phyloP scores from a whole-genome alignment of 2,329 filamentous ascomycete species.

The Epichloe aotearoae region DNA sequence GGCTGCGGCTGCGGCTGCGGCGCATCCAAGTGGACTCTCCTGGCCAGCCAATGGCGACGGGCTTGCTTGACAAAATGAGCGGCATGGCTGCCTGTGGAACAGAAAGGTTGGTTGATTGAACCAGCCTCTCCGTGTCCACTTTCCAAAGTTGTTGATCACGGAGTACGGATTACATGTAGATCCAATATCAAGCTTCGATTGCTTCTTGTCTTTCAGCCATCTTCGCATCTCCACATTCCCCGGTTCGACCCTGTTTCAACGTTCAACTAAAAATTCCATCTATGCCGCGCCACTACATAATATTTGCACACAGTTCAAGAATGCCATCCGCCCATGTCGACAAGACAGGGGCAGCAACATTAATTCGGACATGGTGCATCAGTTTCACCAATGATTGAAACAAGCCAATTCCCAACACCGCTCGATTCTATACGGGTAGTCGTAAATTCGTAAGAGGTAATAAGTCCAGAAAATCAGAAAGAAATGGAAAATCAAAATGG shows the following conservation, averaged over 20 bases:
- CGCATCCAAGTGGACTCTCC: background rate
- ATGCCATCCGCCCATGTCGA: background rate
- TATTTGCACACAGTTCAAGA: background rate
- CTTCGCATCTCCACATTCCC: background rate
- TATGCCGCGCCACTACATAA: background rate
- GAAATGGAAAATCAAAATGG: background rate
- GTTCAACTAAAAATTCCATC: background rate
- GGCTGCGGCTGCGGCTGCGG: background rate
- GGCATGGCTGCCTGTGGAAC: background rate
- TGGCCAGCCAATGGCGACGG: background rate
- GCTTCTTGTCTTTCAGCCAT: background rate
- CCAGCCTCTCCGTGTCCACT: too few species aligned
- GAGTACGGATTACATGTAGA: too few species aligned
- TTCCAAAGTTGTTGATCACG: too few species aligned
- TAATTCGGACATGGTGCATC: background rate
- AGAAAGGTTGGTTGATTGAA: background rate
- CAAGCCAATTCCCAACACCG: background rate
- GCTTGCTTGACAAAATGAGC: background rate
- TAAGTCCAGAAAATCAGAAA: background rate
- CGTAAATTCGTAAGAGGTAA: slow-evolving; percentile 3
- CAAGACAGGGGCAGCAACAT: background rate
- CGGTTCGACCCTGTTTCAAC: background rate
- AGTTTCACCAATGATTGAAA: background rate
- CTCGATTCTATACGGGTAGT: background rate
- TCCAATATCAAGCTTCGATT: background rate